A percentile compares a stretch with the other conserved stretches of the same genome.
These are phyloP conservation scores for Glomus cerebriforme DNA, from an alignment of 192 early-diverging fungal genomes.

Conservation along the genomic window DNA sequence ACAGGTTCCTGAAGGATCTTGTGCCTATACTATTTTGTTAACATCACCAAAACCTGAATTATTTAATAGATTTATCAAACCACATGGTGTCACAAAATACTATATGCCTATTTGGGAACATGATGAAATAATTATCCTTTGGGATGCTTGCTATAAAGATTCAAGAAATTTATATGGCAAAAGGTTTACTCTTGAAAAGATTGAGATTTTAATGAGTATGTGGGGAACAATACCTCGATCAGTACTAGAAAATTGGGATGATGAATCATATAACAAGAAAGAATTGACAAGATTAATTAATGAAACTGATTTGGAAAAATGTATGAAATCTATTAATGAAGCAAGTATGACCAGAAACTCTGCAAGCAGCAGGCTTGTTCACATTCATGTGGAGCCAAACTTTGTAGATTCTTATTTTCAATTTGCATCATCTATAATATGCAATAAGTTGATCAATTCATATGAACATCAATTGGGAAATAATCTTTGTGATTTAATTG, in stretches of 20 bases:
- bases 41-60: constrained; percentile 12
- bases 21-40: constrained; percentile 9
- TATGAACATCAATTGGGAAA: neutral
- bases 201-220: neutral
- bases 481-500: neutral
- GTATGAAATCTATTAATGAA: neutral
- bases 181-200: constrained; percentile 14
- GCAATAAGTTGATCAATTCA: neutral
- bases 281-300: neutral
- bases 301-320: neutral
- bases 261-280: neutral
- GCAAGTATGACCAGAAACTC: neutral
- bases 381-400: neutral
- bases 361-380: neutral
- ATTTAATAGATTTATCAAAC: constrained; percentile 15
- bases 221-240: constrained; percentile 5
- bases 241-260: constrained; percentile 20
- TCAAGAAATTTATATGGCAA: neutral
- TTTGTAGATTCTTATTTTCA: neutral
- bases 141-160: constrained; percentile 8
- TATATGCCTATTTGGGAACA: constrained; percentile 25
- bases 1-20: neutral
- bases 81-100: constrained; percentile 13
- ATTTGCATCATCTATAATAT: constrained; percentile 8
- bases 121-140: constrained; percentile 16